phyloP scores from a whole-genome alignment of 2,329 filamentous ascomycete genomes.

The Monilinia fructigena region DNA sequence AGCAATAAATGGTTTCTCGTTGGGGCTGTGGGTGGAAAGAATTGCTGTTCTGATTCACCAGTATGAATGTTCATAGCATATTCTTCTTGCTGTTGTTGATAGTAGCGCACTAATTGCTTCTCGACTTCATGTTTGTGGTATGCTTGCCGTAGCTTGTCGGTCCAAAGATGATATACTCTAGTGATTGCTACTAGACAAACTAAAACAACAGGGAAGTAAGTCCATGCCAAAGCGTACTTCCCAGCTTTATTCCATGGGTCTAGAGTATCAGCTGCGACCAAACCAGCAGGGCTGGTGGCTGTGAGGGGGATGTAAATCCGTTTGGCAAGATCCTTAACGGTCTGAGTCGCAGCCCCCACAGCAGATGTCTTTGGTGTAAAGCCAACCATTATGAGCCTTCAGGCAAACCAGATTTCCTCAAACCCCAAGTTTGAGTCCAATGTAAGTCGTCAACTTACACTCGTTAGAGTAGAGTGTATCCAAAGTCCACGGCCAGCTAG shows the following conservation, averaged over 20 bases:
- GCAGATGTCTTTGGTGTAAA: constrained; percentile 23
- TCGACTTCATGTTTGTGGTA: constrained; percentile 81
- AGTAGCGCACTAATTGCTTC: constrained; percentile 58
- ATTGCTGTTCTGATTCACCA: constrained; percentile 45
- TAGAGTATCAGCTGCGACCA: constrained; percentile 60
- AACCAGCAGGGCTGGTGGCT: constrained; percentile 57
- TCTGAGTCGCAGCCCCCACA: constrained; percentile 33
- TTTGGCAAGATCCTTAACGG: constrained; percentile 37
- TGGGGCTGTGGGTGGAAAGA: constrained; percentile 65
- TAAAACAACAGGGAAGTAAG: constrained; percentile 79
- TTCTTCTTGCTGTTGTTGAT: constrained; percentile 53
- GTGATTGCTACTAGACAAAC: constrained; percentile 65
- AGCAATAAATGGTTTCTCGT: constrained; percentile 54
- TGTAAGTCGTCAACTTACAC: background rate
- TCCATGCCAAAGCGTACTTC: constrained; percentile 85
- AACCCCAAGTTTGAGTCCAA: background rate
- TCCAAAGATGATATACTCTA: constrained; percentile 84
- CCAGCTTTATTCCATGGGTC: constrained; percentile 81
- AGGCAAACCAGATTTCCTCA: background rate
- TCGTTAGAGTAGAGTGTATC: background rate
- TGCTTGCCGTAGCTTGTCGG: constrained; percentile 87
- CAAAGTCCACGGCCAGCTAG: background rate
- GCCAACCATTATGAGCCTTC: constrained; percentile 3
- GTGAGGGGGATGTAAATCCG: constrained; percentile 62
- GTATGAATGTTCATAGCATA: constrained; percentile 61